Base-by-base conservation (phyloP, 441 rosid genomes). In the Gossypium schwendimanii region DNA sequence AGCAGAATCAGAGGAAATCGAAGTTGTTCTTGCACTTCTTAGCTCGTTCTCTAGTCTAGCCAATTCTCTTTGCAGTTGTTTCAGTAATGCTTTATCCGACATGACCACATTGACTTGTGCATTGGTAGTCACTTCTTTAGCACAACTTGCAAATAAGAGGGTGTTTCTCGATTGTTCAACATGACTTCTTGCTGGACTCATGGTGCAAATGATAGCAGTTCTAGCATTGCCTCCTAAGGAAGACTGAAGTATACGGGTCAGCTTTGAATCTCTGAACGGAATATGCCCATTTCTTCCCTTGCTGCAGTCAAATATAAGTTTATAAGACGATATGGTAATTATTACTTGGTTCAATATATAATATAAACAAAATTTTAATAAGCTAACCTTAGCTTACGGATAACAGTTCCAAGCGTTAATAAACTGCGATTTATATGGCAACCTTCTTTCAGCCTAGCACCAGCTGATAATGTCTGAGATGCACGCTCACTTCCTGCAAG, bases 401-500 rank as follows among this genome's bases (percentile, higher is more conserved):
- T 83, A 69, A 90, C 91, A 76, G 88, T 84, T 83, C 92, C 92
- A 64, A 90, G 84, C n/a, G 89, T 90, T 63, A 88, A 82, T 81
- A 90, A 81, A 76, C 92, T 88, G 63, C 88, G 84, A 77, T 90
- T 90, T 61, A 88, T 88, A 76, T 90, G 95, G 82, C 84, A 84
- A 52, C 95, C 91, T 81, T 90, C 92, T 83, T 90, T 88, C 85
- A 90, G 77, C 77, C 95, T 78, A 33, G 91, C 80, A 66, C 91
- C 90, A 77, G 88, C 91, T 26, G 92, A 87, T 79, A 83, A 74
- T 61, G 92, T 82, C 80, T 90, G 92, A 78, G 95, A 90, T 69
- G 91, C 92, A 77, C 89, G 92, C 77, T 90, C 95, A 79, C 95
- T 88, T 82, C 92, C 91, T 2, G 92, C 95, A 12, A 90, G 91